Percentiles rank a stretch among this genome's conserved stretches.
These are phyloP conservation scores for Backusella psychrophila DNA, from an alignment of 192 early-diverging fungal species.

Conservation along the genomic window DNA sequence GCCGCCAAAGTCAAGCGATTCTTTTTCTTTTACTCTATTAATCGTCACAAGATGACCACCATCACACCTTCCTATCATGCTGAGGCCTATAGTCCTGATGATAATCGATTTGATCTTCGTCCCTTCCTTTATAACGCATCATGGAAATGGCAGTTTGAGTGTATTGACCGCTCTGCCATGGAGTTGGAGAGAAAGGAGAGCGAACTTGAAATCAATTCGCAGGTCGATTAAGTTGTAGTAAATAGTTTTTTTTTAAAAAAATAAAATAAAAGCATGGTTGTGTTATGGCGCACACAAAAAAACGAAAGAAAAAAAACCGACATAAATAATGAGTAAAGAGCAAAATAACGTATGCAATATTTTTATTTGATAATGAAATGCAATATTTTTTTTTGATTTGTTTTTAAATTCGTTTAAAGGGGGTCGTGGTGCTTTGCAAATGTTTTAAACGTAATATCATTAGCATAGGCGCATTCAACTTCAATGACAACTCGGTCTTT, in stretches of 20 bases:
- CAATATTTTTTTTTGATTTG: too few relatives aligned
- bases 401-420: too few relatives aligned
- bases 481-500: too few relatives aligned
- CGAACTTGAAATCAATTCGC: neutral
- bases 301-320: too few relatives aligned
- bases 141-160: slow-evolving; percentile 93
- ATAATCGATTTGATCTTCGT: slow-evolving; percentile 95
- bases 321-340: too few relatives aligned
- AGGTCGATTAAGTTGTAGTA: slow-evolving; percentile 6
- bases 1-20: slow-evolving; percentile 94
- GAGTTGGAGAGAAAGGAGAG: slow-evolving; percentile 35
- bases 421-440: too few relatives aligned
- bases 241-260: neutral
- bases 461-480: too few relatives aligned
- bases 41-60: slow-evolving; percentile 98
- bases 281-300: too few relatives aligned
- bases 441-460: neutral
- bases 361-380: too few relatives aligned
- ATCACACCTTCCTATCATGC: slow-evolving; percentile 95
- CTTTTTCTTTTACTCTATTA: slow-evolving; percentile 96
- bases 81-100: slow-evolving; percentile 93
- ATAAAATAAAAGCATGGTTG: neutral
- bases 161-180: slow-evolving; percentile 70
- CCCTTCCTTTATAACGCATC: slow-evolving; percentile 92
- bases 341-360: too few relatives aligned